Base-by-base conservation (phyloP, 2,329 filamentous ascomycete genomes). In the Hypoxylon sp. region DNA sequence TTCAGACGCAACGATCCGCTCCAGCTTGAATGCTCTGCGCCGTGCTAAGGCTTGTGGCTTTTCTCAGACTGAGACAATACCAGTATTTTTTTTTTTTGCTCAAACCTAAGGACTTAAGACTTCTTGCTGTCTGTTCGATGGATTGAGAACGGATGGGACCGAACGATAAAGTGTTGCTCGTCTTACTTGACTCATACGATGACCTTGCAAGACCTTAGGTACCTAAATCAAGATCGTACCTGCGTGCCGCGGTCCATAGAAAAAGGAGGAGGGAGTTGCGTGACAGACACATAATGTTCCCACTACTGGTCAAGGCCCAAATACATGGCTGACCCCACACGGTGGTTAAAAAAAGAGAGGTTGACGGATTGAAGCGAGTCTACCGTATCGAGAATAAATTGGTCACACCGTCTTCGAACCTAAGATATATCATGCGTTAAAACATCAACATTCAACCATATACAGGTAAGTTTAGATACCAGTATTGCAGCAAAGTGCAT, bases 211-310 rank as follows among this genome's bases (percentile, higher is more conserved):
- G 27, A 27, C 37, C 59, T 63, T 66, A 62, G 39, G 59, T 67
- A n/a, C n/a, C n/a, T n/a, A n/a, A 65, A 69, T 61, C 54, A 55
- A 59, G 63, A 67, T 64, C 48, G 61, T 67, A 69, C 67, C 63
- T 69, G 60, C 57, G 48, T 58, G 21, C 54, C 41, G 57, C 51
- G 60, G 52, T 30, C 53, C 55, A 19, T 50, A 25, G 46, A 63
- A 67, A 67, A 63, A 52, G 45, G 64, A 59, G 65, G 54, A 32
- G 43, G 55, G 51, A 57, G 55, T 65, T 65, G 54, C 56, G 62
- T 63, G 62, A 61, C 45, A 37, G 30, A 50, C 53, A 58, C 48
- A 29, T 47, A 47, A 46, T 23, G 47, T 39, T 46, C 34, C 51
- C 53, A 55, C 41, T 48, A 41, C 51, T 47, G 47, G 61, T 52